Base-by-base conservation (phyloP, 2,329 filamentous ascomycete species). In the Elsinoe arachidis region DNA sequence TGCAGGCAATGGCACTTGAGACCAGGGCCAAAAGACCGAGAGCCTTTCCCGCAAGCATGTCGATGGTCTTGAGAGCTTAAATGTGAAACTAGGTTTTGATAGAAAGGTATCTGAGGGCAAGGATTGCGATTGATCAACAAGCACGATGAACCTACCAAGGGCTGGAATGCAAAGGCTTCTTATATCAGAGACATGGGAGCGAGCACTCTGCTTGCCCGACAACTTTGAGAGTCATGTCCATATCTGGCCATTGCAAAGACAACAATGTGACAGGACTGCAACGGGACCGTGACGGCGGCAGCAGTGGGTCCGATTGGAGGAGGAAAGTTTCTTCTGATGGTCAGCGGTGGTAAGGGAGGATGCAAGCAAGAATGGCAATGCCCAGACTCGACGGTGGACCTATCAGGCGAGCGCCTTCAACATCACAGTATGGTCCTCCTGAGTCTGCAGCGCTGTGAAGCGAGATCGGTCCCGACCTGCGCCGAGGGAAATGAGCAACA, bases 21-120 rank as follows among this genome's bases (percentile, higher is more conserved):
- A 62, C 39, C 41, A 61, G 47, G 30, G 69, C 69, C 35, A 66
- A 61, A 55, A 66, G 55, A 23, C 46, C 34, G 49, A 61, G 14
- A 23, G 33, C 17, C 5, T 58, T 55, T 15, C 17, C 51, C 17
- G 51, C 51, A 41, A 58, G 37, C 57, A 58, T 58, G 38, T 35
- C 55, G 51, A 39, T 35, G 33, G 14, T 33, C 23, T 12, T 17
- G 23, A n/a, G 38, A 14, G 34, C 15, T 53, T 3, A 5, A 19
- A 21, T 37, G 15, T n/a, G 17, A n/a, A 38, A 17, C 14, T 14
- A 19, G 14, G 34, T 7, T 17, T 33, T n/a, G n/a, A 26, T 15
- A 34, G 26, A 49, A 49, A n/a, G 30, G 10, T 34, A 49, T 10
- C 9, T 15, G 2, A 14, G 17, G 33, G 33, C 23, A 49, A 34